phyloP scores from a whole-genome alignment of 176 grass and related monocot species.

The Cenchrus americanus region DNA sequence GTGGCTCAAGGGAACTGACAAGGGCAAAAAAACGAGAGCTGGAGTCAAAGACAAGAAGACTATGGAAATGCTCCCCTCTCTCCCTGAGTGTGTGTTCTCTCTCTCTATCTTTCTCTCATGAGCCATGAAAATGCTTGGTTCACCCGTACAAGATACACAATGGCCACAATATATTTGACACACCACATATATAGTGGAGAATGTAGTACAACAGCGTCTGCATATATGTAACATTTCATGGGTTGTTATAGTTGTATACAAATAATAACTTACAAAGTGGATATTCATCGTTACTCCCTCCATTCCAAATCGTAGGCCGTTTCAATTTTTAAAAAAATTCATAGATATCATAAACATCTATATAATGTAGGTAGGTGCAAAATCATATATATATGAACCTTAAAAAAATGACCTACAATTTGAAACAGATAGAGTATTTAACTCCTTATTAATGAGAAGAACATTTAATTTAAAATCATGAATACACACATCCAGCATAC shows the following conservation, averaged over 20 bases:
- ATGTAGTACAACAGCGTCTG: too few species aligned
- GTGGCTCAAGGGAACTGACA: conserved; percentile 78
- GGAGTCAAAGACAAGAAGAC: conserved; percentile 99
- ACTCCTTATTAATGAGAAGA: too few species aligned
- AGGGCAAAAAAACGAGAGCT: conserved; percentile 75
- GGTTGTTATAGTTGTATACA: not conserved
- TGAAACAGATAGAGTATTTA: too few species aligned
- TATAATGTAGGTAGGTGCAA: too few species aligned
- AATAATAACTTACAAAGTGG: not conserved
- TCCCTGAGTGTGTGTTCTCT: not conserved
- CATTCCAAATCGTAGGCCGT: too few species aligned
- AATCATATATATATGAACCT: too few species aligned
- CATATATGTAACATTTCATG: not conserved
- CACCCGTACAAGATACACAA: conserved; percentile 12
- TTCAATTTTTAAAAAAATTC: too few species aligned
- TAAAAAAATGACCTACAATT: too few species aligned
- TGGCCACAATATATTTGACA: not conserved
- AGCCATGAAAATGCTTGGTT: conserved; percentile 34
- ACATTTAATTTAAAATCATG: too few species aligned
- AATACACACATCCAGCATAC: too few species aligned
- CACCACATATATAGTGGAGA: not conserved
- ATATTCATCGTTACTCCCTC: too few species aligned
- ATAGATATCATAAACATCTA: too few species aligned
- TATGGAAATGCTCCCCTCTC: conserved; percentile 4
- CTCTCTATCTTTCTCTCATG: conserved; percentile 20